phyloP scores from a whole-genome alignment of 2,329 filamentous ascomycete species.

The Cucurbitaria berberidis region DNA sequence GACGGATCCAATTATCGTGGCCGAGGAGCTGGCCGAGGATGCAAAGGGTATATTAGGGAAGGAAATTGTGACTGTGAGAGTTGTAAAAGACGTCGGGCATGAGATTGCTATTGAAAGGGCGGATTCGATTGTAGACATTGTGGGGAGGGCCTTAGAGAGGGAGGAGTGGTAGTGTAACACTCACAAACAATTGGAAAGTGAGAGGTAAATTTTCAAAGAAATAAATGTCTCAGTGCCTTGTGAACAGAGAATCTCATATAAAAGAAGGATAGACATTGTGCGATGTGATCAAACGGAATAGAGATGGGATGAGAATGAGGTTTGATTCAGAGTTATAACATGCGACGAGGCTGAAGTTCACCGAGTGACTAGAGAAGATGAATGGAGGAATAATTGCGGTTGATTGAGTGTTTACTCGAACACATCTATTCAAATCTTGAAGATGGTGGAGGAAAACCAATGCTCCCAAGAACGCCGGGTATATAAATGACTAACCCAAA shows the following conservation, averaged over 20 bases:
- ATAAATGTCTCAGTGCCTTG: neutral
- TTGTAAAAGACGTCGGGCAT: conserved; percentile 67
- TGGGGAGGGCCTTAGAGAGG: conserved; percentile 51
- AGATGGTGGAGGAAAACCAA: neutral
- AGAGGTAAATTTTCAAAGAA: neutral
- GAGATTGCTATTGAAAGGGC: conserved; percentile 71
- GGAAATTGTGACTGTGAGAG: conserved; percentile 62
- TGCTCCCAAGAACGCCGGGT: conserved; percentile 1
- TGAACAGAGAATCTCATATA: neutral
- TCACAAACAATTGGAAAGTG: neutral
- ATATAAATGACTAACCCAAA: neutral
- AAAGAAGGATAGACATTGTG: neutral
- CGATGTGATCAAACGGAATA: neutral
- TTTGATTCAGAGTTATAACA: no score
- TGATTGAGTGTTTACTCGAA: neutral
- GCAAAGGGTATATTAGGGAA: conserved; percentile 62
- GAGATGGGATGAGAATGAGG: neutral
- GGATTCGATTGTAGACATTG: conserved; percentile 62
- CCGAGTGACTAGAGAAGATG: neutral
- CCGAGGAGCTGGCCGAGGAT: conserved; percentile 68
- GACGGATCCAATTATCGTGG: conserved; percentile 70
- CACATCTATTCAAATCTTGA: neutral
- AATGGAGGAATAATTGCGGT: neutral
- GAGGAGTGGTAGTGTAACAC: neutral
- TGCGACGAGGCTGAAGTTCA: no score